Evolutionary conservation across 2,329 filamentous ascomycete species (phyloP), one percentile per base, ranked within the genome.

Genomic region (Aspergillus intermedius): DNA sequence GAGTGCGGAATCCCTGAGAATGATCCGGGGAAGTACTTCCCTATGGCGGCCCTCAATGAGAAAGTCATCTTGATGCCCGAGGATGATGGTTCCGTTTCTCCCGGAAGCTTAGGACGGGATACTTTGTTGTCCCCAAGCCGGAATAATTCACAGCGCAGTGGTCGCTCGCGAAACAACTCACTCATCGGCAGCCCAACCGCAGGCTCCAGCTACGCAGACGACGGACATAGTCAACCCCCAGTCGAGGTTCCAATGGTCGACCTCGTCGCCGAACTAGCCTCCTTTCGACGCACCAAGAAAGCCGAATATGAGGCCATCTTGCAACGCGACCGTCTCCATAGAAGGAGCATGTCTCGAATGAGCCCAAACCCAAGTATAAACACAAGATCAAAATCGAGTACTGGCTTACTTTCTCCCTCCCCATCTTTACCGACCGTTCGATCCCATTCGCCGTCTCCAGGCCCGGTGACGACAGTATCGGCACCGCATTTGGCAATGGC

Each of bases 201-300:
- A 42, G 15, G 4, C 46, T 17, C 25, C 4, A 35, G n/a, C 25
- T 21, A 45, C 25, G 41, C 48, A 48, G 28, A 49, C n/a, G 12
- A 30, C 10, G 10, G 25, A 30, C 4, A 9, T 12, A 30, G 25
- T 17, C 35, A 47, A 12, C 53, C 46, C 28, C 50, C 48, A 41
- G 17, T 42, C 1, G 45, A 58, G 8, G 49, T 57, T 17, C 51
- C 58, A 3, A 54, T 61, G 7, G 52, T 76, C 32, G 80, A 83
- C 59, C 74, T 81, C 3, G 68, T 83, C 5, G 68, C 72, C 4
- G 71, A 78, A 50, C 64, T 84, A 21, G 74, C 77, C 4, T 68
- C 69, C 12, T 83, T 82, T 56, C 70, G 81, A 22, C 75, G 72
- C 45, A 68, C 73, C 12, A 75, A 74, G 46, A 81, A 77, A 55